phyloP scores from a whole-genome alignment of 345 rosid species.

The Trapa bicornis region DNA sequence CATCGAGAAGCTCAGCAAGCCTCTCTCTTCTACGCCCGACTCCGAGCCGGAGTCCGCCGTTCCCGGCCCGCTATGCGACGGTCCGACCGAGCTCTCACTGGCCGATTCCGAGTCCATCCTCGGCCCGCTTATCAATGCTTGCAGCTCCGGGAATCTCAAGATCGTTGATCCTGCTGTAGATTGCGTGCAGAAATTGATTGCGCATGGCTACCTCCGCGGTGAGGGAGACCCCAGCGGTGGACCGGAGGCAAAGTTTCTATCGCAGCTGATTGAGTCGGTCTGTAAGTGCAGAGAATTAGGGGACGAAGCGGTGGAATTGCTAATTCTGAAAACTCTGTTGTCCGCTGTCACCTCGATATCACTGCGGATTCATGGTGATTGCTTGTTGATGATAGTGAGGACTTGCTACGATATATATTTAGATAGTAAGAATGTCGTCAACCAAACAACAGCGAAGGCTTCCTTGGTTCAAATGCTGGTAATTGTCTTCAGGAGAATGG shows the following conservation, averaged over 20 bases:
- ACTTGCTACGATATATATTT: slow-evolving; percentile 90
- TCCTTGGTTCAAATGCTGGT: slow-evolving; percentile 94
- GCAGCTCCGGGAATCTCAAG: slow-evolving; percentile 55
- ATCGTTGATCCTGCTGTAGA: slow-evolving; percentile 89
- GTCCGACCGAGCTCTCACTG: slow-evolving; percentile 59
- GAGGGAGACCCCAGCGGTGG: slow-evolving; percentile 85
- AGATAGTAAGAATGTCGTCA: slow-evolving; percentile 81
- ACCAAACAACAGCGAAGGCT: slow-evolving; percentile 92
- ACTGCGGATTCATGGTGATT: slow-evolving; percentile 81
- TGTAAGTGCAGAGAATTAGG: slow-evolving; percentile 77
- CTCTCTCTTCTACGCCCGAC: slow-evolving; percentile 21
- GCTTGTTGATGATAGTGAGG: slow-evolving; percentile 76
- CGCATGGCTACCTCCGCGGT: slow-evolving; percentile 90
- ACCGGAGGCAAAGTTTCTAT: slow-evolving; percentile 50
- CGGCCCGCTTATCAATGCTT: slow-evolving; percentile 70
- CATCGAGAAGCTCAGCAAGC: slow-evolving; percentile 49
- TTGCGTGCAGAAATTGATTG: slow-evolving; percentile 81
- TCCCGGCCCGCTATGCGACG: slow-evolving; percentile 84
- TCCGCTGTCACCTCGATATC: slow-evolving; percentile 86
- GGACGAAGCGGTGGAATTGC: slow-evolving; percentile 68
- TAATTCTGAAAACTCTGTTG: slow-evolving; percentile 64
- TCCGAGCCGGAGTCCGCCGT: slow-evolving; percentile 45
- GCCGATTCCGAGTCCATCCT: slow-evolving; percentile 80
- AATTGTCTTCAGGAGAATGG: slow-evolving; percentile 96
- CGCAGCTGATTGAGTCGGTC: slow-evolving; percentile 61